Base-by-base conservation (phyloP, 2,329 filamentous ascomycete genomes). In the Arthroderma uncinatum region DNA sequence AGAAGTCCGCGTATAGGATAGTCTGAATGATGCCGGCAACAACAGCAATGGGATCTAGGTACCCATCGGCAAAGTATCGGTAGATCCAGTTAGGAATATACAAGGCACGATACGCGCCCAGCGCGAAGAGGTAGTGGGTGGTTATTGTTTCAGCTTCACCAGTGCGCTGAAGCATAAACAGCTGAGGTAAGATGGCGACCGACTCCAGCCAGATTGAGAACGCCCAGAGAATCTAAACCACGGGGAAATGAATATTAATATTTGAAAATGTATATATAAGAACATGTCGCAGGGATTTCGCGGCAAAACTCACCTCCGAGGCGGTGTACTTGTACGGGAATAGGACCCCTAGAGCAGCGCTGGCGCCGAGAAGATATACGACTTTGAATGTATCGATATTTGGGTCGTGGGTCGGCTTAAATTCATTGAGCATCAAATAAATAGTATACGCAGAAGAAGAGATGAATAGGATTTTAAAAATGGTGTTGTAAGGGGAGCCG, bases 51-150 rank as follows among this genome's bases (percentile, higher is more conserved):
- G 85, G 87, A 70, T 97, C 91, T 64, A 86, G 86, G 71, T 89
- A 85, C 54, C 82, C 77, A 72, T 95, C 90, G 54, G 81, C 80
- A 64, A 87, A 81, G 74, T 92, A 97, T 57, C 93, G 81, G 75
- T 89, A 97, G 66, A 97, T 84, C 93, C 93, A 98, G 76, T 98
- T 98, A 63, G 93, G 93, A 65, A 98, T 98, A 75, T 98, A 98
- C 57, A 98, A 79, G 2, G 91, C 89, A 58, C 93, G 82, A 77
- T 98, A 98, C 61, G 85, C 78, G 34, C 93, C 93, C 37, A 98
- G 79, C 12, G 94, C 92, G 68, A 95, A 95, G 42, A 98, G 81
- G 72, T 98, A 98, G 74, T 98, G 92, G 1, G 91, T 95, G 10
- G 93, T 98, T 69, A 98, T 98, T n/a, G 93, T 96, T 76, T 98